A percentile compares a stretch with the other conserved stretches of the same genome.
These are phyloP conservation scores for Musa beccarii DNA, from an alignment of 176 grass and related monocot species.

Conservation along the genomic window DNA sequence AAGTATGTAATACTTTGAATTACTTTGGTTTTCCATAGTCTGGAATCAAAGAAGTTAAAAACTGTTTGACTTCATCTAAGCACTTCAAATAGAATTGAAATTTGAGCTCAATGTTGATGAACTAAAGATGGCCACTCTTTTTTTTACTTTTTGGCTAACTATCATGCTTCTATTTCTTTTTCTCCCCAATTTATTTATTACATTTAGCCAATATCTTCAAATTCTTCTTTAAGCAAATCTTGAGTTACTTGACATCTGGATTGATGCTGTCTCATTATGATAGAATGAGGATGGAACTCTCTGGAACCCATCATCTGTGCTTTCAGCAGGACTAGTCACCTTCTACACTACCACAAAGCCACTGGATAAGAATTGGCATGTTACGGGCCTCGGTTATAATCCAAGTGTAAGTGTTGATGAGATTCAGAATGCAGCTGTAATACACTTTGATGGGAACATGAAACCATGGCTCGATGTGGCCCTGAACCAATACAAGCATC, in stretches of 20 bases:
- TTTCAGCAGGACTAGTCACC: conserved; percentile 65
- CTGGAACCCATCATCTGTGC: conserved; percentile 54
- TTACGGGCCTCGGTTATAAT: conserved; percentile 90
- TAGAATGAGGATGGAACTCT: conserved; percentile 83
- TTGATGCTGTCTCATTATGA: neutral
- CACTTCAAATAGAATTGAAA: no score
- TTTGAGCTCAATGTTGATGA: no score
- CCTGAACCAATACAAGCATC: conserved; percentile 88
- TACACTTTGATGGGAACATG: conserved; percentile 97
- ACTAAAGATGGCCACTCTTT: no score
- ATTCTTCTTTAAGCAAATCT: no score
- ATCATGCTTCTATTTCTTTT: no score
- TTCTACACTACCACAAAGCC: conserved; percentile 88
- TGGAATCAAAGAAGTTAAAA: no score
- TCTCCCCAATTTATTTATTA: no score
- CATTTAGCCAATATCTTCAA: no score
- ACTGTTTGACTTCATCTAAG: no score
- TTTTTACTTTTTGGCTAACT: no score
- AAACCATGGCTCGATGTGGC: conserved; percentile 98
- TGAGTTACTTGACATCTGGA: neutral
- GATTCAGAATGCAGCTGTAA: conserved; percentile 56
- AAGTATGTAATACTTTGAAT: no score
- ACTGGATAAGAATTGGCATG: conserved; percentile 87
- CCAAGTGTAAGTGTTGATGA: conserved; percentile 73
- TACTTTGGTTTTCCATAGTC: no score